phyloP scores from a whole-genome alignment of 2,329 filamentous ascomycete genomes.

The Fusarium compactum region DNA sequence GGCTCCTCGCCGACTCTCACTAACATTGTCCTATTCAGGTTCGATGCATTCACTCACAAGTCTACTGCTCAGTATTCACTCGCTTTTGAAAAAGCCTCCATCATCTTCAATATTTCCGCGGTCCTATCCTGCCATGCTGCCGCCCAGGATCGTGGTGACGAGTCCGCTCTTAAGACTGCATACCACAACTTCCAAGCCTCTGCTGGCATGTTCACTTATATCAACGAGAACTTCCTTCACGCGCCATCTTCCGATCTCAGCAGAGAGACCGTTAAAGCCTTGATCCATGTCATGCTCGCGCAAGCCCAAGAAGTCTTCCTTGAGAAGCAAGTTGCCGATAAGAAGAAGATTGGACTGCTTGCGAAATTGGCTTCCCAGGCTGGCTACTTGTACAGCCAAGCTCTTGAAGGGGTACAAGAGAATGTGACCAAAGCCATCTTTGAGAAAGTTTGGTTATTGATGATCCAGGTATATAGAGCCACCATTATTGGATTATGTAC shows the following conservation, averaged over 20 bases:
- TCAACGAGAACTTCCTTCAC: slow-evolving; percentile 99
- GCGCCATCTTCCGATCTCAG: slow-evolving; percentile 97
- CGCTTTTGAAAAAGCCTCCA: slow-evolving; percentile 97
- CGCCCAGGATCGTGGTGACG: slow-evolving; percentile 90
- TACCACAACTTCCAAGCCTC: slow-evolving; percentile 99
- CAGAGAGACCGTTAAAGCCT: slow-evolving; percentile 92
- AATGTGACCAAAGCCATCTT: slow-evolving; percentile 93
- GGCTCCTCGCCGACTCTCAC: background rate
- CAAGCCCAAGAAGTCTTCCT: slow-evolving; percentile 98
- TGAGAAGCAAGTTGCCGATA: slow-evolving; percentile 93
- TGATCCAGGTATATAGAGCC: slow-evolving; percentile 73
- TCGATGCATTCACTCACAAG: slow-evolving; percentile 99
- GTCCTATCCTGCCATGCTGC: slow-evolving; percentile 96
- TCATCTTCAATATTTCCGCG: slow-evolving; percentile 99
- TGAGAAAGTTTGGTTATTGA: slow-evolving; percentile 90
- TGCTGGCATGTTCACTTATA: slow-evolving; percentile 99
- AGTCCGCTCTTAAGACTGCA: slow-evolving; percentile 92
- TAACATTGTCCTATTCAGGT: slow-evolving; percentile 68
- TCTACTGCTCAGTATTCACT: slow-evolving; percentile 96
- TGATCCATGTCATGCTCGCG: slow-evolving; percentile 93
- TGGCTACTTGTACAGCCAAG: slow-evolving; percentile 87
- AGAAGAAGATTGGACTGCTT: slow-evolving; percentile 90
- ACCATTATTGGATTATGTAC: background rate
- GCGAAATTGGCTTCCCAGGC: slow-evolving; percentile 95
- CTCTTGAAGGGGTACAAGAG: slow-evolving; percentile 89